These are phyloP conservation scores for Fragilaria crotonensis DNA, from an alignment of 108 stramenopile species.

Conservation along the genomic window DNA sequence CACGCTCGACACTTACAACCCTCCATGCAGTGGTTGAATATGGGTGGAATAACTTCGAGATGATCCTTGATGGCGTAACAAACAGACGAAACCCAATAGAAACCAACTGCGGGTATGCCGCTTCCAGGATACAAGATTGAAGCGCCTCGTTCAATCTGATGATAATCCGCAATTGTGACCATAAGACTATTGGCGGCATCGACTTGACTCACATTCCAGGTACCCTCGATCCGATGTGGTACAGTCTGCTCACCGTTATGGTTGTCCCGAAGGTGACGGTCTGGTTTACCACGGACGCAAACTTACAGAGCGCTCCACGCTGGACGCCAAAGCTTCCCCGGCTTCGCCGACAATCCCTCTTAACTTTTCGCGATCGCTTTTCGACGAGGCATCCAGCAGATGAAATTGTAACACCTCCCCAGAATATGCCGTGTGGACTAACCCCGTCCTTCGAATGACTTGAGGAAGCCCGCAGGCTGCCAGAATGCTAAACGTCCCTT, in stretches of 20 bases:
- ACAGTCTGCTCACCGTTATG: no score
- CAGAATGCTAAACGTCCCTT: conserved; percentile 2
- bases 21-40: not conserved
- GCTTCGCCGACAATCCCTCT: not conserved
- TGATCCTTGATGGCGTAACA: not conserved
- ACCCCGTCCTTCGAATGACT: not conserved
- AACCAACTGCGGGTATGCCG: not conserved
- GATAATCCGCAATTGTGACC: conserved; percentile 9
- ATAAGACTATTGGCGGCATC: not conserved
- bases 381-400: not conserved
- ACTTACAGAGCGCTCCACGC: not conserved
- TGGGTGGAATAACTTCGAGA: not conserved
- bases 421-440: conserved; percentile 2
- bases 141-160: not conserved
- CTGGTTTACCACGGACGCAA: not conserved
- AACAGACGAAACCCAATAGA: conserved; percentile 3
- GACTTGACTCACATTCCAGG: not conserved
- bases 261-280: not conserved
- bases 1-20: not conserved
- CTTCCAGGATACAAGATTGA: conserved; percentile 1
- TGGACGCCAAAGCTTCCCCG: not conserved
- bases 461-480: not conserved
- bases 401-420: conserved; percentile 4
- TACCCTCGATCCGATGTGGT: not conserved
- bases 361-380: not conserved